These are phyloP conservation scores for Bryoglossum gracile DNA, from an alignment of 495 filamentous ascomycete species.

Conservation along the genomic window DNA sequence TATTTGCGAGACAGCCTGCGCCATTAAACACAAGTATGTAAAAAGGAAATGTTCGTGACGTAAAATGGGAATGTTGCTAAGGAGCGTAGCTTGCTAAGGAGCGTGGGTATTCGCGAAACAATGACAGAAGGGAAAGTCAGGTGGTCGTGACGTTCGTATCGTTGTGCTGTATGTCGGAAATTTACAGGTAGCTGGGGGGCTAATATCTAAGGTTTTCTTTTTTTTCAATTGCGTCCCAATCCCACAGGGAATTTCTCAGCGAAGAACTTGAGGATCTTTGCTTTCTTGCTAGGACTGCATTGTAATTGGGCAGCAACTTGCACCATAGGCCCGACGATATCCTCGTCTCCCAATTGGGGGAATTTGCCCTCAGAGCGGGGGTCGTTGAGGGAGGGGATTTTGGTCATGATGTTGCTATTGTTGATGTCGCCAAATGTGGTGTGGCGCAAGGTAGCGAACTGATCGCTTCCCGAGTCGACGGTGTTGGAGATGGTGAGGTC, in stretches of 20 bases:
- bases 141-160: slow-evolving; percentile 8
- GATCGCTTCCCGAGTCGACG: slow-evolving; percentile 30
- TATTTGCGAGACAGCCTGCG: too few species aligned
- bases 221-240: slow-evolving; percentile 11
- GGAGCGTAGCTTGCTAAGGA: slow-evolving; percentile 22
- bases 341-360: slow-evolving; percentile 76
- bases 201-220: too few species aligned
- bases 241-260: slow-evolving; percentile 24
- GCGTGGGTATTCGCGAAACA: slow-evolving; percentile 17
- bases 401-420: slow-evolving; percentile 36
- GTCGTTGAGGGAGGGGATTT: slow-evolving; percentile 53
- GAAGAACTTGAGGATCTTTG: slow-evolving; percentile 35
- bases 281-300: slow-evolving; percentile 29
- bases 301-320: slow-evolving; percentile 38
- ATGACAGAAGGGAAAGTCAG: background rate
- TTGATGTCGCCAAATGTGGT: slow-evolving; percentile 16
- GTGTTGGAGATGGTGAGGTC: slow-evolving; percentile 47
- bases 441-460: slow-evolving; percentile 27
- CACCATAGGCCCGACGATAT: slow-evolving; percentile 90
- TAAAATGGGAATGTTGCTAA: slow-evolving; percentile 1
- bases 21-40: too few species aligned
- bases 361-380: slow-evolving; percentile 73
- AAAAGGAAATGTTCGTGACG: background rate
- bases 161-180: too few species aligned
- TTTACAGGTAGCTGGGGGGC: too few species aligned